phyloP scores from a whole-genome alignment of 2,329 filamentous ascomycete species.

The Sodiomyces alkalinus region DNA sequence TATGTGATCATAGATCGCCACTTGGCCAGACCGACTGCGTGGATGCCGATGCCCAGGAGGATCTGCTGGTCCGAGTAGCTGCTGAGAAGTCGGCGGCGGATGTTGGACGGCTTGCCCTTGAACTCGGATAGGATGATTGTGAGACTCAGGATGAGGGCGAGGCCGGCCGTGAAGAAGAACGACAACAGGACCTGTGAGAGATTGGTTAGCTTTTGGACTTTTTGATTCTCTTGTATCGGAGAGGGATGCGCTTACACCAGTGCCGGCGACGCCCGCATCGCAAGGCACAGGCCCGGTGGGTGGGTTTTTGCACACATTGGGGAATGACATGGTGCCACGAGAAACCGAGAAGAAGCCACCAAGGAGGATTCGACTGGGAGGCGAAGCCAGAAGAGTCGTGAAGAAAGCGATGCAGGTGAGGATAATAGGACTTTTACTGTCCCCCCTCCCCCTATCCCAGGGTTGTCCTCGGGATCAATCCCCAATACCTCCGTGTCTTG shows the following conservation, averaged over 20 bases:
- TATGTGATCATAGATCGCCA: constrained; percentile 44
- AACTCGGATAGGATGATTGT: constrained; percentile 41
- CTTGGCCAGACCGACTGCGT: constrained; percentile 46
- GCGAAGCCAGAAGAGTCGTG: too few relatives aligned
- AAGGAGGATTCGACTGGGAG: too few relatives aligned
- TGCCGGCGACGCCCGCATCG: constrained; percentile 42
- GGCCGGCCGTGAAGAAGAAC: constrained; percentile 47
- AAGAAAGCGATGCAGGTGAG: too few relatives aligned
- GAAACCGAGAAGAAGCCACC: too few relatives aligned
- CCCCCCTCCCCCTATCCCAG: too few relatives aligned
- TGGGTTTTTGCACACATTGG: too few relatives aligned
- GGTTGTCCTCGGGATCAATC: too few relatives aligned
- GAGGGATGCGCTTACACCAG: constrained; percentile 27
- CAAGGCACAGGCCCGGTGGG: constrained; percentile 31
- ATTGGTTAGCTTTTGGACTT: neutral
- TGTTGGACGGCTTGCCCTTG: constrained; percentile 29
- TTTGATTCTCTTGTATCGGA: neutral
- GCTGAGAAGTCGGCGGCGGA: constrained; percentile 48
- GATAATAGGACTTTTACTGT: too few relatives aligned
- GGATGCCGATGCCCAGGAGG: constrained; percentile 53
- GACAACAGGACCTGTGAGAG: constrained; percentile 40
- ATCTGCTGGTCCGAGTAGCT: constrained; percentile 50
- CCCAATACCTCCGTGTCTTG: too few relatives aligned
- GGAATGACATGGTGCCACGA: too few relatives aligned
- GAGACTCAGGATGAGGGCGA: constrained; percentile 38